Evolutionary conservation across 2,329 filamentous ascomycete genomes (phyloP), one percentile per base, ranked within the genome.

Genomic region (Plectosphaerella sp.): DNA sequence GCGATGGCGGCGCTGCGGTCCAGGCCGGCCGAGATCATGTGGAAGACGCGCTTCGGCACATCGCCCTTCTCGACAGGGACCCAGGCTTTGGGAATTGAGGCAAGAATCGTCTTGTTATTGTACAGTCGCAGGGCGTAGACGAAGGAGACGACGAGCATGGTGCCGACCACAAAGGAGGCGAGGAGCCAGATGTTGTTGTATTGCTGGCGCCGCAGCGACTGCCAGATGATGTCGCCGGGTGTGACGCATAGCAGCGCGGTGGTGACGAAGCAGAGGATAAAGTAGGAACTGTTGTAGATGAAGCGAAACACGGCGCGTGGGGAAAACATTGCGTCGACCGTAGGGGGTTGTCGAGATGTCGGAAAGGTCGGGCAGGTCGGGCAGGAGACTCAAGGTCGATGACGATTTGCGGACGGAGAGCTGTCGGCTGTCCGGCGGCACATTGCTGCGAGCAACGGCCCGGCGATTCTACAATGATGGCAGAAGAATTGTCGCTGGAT

Each of bases 1-100:
- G 92, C 87, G 53, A 97, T 84, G 36, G 87, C 78, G 1, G 91
- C 90, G 65, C 91, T 96, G 60, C 88, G 79, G 55, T 83, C 80
- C 50, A 96, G 77, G 24, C 87, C 82, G 47, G 84, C 82, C 15
- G 79, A 79, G 53, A 99, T 87, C 73, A 96, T 83, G 58, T 83
- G 81, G 62, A 89, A 79, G 39, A 97, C 90, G 51, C 79, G 78
- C 58, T 84, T 86, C 45, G 81, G 82, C 45, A 97, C 82, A 65
- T 97, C 91, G 58, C 87, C 88, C 65, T 90, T 89, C 60, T 94
- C 90, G 57, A 96, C 78, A 0, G 92, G 92, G 15, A 96, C 82
- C 80, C 89, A 95, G 50, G 83, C 75, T 67, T 93, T 94, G 1
- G 94, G 94, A 54, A 99, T 96, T 4, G 83, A 86, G 16, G 86